Evolutionary conservation across 768 basidiomycete genomes (phyloP).

Genomic region (Mycena belliarum): DNA sequence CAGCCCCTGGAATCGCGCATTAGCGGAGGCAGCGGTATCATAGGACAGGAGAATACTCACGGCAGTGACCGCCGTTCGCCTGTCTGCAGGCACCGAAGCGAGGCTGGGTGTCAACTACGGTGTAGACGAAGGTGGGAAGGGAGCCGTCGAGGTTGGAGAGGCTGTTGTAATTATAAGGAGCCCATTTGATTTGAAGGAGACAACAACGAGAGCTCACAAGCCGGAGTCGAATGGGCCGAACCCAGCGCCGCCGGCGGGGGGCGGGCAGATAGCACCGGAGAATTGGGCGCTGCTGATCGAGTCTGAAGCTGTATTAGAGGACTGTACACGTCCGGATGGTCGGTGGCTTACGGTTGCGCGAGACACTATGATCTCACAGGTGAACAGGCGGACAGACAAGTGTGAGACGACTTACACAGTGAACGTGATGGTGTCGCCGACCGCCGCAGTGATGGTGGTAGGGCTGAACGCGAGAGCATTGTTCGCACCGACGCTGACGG

Average conservation of each 20-base stretch:
- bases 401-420: constrained; percentile 3
- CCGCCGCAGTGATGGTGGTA: constrained; percentile 10
- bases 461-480: constrained; percentile 21
- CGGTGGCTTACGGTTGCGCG: constrained; percentile 19
- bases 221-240: constrained; percentile 23
- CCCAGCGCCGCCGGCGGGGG: constrained; percentile 21
- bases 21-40: not conserved
- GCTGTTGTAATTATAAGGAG: not conserved
- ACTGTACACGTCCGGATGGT: too few relatives aligned
- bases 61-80: constrained; percentile 22
- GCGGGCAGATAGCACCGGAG: constrained; percentile 22
- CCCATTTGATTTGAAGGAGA: not conserved
- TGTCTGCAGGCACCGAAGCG: constrained; percentile 25
- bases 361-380: not conserved
- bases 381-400: not conserved
- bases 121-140: constrained; percentile 12
- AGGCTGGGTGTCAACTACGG: constrained; percentile 18
- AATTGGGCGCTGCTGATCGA: constrained; percentile 21
- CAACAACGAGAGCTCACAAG: constrained; percentile 12
- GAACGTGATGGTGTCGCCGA: constrained; percentile 25
- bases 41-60: not conserved
- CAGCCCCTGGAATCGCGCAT: not conserved
- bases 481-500: constrained; percentile 18
- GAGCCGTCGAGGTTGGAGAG: constrained; percentile 21
- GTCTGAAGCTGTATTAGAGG: too few relatives aligned